These are phyloP conservation scores for Xanthoconium stramineum DNA, from an alignment of 768 basidiomycete genomes.

Conservation along the genomic window DNA sequence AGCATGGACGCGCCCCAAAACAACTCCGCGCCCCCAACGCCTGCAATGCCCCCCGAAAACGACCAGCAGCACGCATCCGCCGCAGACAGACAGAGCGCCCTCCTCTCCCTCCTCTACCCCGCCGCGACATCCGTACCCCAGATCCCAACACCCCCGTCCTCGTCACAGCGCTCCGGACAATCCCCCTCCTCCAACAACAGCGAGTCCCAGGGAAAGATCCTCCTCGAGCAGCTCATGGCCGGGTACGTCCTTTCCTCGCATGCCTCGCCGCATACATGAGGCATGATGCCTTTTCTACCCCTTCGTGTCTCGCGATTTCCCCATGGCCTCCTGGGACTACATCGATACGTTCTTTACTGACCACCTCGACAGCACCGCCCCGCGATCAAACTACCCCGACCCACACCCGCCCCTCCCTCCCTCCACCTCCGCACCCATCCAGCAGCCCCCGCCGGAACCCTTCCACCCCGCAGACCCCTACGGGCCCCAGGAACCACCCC, in stretches of 20 bases:
- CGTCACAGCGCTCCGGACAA: conserved; percentile 52
- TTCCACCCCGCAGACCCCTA: conserved; percentile 43
- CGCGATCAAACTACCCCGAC: conserved; percentile 52
- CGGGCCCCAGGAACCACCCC: conserved; percentile 24
- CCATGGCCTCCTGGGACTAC: conserved; percentile 34
- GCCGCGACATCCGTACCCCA: conserved; percentile 45
- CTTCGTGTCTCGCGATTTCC: conserved; percentile 11
- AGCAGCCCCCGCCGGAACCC: conserved; percentile 14
- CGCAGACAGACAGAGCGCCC: conserved; percentile 69
- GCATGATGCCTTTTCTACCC: conserved; percentile 23
- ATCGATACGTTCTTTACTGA: conserved; percentile 31
- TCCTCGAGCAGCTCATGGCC: conserved; percentile 79
- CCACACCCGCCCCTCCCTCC: conserved; percentile 36
- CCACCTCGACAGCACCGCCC: conserved; percentile 37
- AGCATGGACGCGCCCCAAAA: neutral
- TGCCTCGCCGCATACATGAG: conserved; percentile 30
- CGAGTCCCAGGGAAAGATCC: conserved; percentile 67
- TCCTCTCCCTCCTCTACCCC: conserved; percentile 66
- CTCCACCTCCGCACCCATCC: conserved; percentile 49
- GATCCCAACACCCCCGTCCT: conserved; percentile 61
- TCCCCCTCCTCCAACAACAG: conserved; percentile 52
- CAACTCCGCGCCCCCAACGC: conserved; percentile 43
- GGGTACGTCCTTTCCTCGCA: conserved; percentile 50
- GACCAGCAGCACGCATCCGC: conserved; percentile 33
- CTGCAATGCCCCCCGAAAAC: conserved; percentile 32